Base-by-base conservation (phyloP, 1,139 yeast species). In the Nadsonia commutata region DNA sequence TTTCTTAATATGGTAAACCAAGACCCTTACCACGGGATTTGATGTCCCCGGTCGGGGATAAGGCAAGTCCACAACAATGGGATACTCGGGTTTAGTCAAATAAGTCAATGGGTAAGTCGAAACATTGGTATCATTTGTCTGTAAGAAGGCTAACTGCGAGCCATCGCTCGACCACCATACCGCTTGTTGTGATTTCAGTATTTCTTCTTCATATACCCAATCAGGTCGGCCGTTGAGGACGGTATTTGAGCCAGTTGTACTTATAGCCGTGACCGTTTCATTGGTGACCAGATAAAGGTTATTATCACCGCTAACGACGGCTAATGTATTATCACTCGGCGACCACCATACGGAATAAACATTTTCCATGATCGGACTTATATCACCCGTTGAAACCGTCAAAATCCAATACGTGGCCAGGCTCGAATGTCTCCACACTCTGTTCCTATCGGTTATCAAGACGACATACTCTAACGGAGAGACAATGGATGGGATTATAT, bases 151-250 rank as follows among this genome's bases (percentile, higher is more conserved):
- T 41, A 90, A 56, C 47, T 68, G 65, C 3, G 72, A 59, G 49
- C 82, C 86, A 52, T 80, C 76, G 0, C 82, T 80, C 13, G 90
- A 71, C 95, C 96, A 90, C 94, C 95, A 90, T 19, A 85, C 60
- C 2, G 93, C 76, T 38, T 65, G 65, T 50, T 81, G 84, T 4
- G 68, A 64, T 0, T 72, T 69, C 3, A 80, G 59, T 1, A 90
- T 86, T 55, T 93, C 98, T 55, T 93, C 98, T 58, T 90, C 98
- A 56, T 90, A 90, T 1, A 90, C 84, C 98, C 98, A 90, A 55
- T 90, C 97, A 0, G 96, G 81, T 49, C 76, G 80, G 0, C 95
- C 99, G 56, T 90, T 84, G 52, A 78, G 74, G n/a, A 84, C 66
- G 39, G 71, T 62, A 0, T 59, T n/a, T n/a, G n/a, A n/a, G n/a